These are phyloP conservation scores for Candida awuae DNA, from an alignment of 805 yeast species.

Conservation along the genomic window DNA sequence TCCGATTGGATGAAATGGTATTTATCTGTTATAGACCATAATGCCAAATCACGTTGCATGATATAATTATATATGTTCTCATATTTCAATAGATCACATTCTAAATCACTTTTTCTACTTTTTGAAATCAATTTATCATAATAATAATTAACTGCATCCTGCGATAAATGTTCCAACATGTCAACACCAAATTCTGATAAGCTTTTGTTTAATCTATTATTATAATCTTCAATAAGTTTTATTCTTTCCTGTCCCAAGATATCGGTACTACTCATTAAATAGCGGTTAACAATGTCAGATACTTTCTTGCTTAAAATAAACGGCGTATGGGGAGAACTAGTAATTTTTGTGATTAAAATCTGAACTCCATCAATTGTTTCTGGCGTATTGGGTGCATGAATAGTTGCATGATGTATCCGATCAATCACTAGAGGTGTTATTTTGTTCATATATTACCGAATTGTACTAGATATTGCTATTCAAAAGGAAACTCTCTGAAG, in stretches of 20 bases:
- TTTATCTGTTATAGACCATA: constrained; percentile 4
- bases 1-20: constrained; percentile 3
- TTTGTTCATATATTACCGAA: neutral
- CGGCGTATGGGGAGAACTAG: neutral
- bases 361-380: neutral
- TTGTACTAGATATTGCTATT: too few relatives aligned
- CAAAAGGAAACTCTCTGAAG: too few relatives aligned
- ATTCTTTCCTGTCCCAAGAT: too few relatives aligned
- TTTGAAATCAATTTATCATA: constrained; percentile 5
- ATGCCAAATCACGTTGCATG: neutral
- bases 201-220: too few relatives aligned
- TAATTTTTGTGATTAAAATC: neutral
- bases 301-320: too few relatives aligned
- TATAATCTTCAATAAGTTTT: too few relatives aligned
- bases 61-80: neutral
- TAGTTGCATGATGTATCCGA: neutral
- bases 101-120: neutral
- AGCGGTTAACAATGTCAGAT: too few relatives aligned
- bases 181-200: neutral
- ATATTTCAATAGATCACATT: neutral
- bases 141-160: constrained; percentile 1
- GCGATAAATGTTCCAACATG: neutral
- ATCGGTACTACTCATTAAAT: too few relatives aligned
- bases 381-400: neutral
- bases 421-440: neutral